These are phyloP conservation scores for Alnus rubra DNA, from an alignment of 306 rosid genomes.

Conservation along the genomic window DNA sequence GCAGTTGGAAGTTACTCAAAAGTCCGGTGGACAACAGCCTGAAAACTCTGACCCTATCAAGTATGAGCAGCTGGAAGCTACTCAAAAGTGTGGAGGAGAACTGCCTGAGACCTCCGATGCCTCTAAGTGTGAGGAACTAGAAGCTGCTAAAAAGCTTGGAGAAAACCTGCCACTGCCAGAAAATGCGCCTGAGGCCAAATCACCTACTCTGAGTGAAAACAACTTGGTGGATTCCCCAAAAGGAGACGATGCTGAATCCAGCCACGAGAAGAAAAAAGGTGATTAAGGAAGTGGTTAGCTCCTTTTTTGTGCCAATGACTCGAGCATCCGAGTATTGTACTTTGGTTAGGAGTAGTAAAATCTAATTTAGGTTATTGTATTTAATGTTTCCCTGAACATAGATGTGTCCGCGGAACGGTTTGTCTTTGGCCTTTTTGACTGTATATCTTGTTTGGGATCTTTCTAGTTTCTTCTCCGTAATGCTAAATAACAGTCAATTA, in stretches of 20 bases:
- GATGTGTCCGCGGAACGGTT: neutral
- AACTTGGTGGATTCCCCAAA: conserved; percentile 24
- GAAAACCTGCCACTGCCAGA: conserved; percentile 30
- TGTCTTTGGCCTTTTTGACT: neutral
- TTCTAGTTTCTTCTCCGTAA: too few relatives aligned
- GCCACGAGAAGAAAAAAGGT: conserved; percentile 29
- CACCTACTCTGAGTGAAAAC: conserved; percentile 32
- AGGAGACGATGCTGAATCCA: conserved; percentile 30
- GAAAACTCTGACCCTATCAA: conserved; percentile 37
- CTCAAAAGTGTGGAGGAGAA: conserved; percentile 26
- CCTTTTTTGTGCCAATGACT: conserved; percentile 27
- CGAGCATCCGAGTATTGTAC: conserved; percentile 22
- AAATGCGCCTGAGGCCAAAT: conserved; percentile 31
- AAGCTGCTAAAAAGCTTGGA: conserved; percentile 32
- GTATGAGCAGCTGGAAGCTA: conserved; percentile 30
- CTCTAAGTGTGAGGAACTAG: conserved; percentile 28
- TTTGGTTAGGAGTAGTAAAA: conserved; percentile 23
- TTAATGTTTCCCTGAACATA: conserved; percentile 20
- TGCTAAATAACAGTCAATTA: neutral
- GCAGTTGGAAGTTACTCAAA: conserved; percentile 57
- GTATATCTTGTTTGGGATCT: neutral
- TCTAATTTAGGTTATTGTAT: conserved; percentile 17
- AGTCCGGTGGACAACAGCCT: conserved; percentile 32
- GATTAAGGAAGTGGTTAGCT: conserved; percentile 27
- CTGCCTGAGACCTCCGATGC: conserved; percentile 22